Percentiles rank a stretch among this genome's conserved stretches.
Conservation (phyloP, 2,329 filamentous ascomycete genomes). For the Ambrosiella xylebori region DNA sequence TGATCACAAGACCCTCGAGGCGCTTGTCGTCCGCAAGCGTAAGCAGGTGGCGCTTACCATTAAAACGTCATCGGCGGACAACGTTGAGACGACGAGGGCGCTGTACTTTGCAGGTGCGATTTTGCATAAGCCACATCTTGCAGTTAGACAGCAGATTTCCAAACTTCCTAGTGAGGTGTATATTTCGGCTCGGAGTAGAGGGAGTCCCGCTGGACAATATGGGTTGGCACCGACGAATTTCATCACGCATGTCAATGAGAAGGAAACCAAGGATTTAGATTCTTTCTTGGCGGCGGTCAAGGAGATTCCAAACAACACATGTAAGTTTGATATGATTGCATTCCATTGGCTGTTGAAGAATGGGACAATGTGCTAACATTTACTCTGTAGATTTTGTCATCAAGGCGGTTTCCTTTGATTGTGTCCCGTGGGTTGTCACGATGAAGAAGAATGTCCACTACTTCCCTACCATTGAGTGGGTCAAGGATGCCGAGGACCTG, state of each 20-base stretch:
- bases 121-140: slow-evolving; percentile 83
- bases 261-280: slow-evolving; percentile 65
- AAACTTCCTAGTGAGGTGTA: slow-evolving; percentile 95
- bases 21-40: slow-evolving; percentile 71
- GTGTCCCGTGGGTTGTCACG: slow-evolving; percentile 96
- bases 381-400: slow-evolving; percentile 56
- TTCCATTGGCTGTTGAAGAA: background rate
- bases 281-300: slow-evolving; percentile 66
- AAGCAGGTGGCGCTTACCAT: slow-evolving; percentile 61
- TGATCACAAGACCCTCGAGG: slow-evolving; percentile 64
- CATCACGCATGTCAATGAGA: slow-evolving; percentile 86
- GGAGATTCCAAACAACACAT: slow-evolving; percentile 89
- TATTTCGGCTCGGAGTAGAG: slow-evolving; percentile 70
- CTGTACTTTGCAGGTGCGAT: slow-evolving; percentile 92
- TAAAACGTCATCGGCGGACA: slow-evolving; percentile 71
- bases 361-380: slow-evolving; percentile 13
- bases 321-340: slow-evolving; percentile 26
- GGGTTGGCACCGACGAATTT: slow-evolving; percentile 93
- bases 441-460: slow-evolving; percentile 99
- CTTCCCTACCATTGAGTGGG: slow-evolving; percentile 54
- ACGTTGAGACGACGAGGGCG: slow-evolving; percentile 81
- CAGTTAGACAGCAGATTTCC: slow-evolving; percentile 90
- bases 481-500: slow-evolving; percentile 41
- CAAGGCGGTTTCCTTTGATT: slow-evolving; percentile 95
- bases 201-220: slow-evolving; percentile 75